Base-by-base conservation (phyloP, 1,139 yeast genomes). In the Geotrichum klebahnii region DNA sequence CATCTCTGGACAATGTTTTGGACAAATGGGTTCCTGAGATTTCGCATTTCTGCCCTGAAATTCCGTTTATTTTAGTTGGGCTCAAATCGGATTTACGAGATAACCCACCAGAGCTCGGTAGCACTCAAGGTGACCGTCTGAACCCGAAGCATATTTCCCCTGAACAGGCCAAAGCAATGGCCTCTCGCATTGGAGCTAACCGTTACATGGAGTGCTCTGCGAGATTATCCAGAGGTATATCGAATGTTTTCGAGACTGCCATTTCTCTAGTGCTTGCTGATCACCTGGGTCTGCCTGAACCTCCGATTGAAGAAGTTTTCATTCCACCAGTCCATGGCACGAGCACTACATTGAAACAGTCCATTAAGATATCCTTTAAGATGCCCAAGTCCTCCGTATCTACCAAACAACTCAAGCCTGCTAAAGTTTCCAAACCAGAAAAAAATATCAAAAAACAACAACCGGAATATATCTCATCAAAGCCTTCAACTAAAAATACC, bases 11-110 rank as follows among this genome's bases (percentile, higher is more conserved):
- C 50, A 87, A 88, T 62, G 86, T 86, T 12, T 77, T 76, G 56
- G 94, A 87, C 57, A 80, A 78, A 53, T 89, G 97, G 97, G 79
- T 78, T 42, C 95, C 96, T 0, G 97, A 89, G 64, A 85, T 87
- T 1, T 72, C 75, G 53, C 92, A 85, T 63, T 88, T 84, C 64
- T 86, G 96, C 62, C 90, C 92, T 1, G 83, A 80, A 1, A 76
- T 83, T 3, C 95, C 96, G 2, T 76, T 84, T 23, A 67, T 88
- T 34, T 68, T 89, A 38, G 89, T 87, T 10, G 96, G 96, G 1
- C 76, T 92, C 33, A 88, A 89, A 64, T 67, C 82, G 2, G 97
- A 89, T 67, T 70, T 84, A 53, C 65, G 73, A 24, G 65, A 67
- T 46, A 62, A 5, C 23, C 28, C 34, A 12, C 12, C 36, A 8